These are phyloP conservation scores for Dispira simplex DNA, from an alignment of 192 early-diverging fungal genomes.

Conservation along the genomic window DNA sequence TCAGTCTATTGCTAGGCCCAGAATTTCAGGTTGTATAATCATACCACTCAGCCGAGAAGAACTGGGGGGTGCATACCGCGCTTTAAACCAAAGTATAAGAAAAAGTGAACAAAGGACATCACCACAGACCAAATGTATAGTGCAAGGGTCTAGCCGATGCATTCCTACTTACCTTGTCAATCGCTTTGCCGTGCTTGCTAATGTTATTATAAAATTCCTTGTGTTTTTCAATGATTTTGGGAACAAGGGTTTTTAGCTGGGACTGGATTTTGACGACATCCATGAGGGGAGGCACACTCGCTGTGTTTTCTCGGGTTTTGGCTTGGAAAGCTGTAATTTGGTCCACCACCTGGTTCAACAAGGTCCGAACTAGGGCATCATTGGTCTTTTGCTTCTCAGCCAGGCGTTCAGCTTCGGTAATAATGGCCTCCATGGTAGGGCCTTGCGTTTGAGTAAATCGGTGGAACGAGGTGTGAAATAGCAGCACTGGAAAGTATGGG, in stretches of 20 bases:
- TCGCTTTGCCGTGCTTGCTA: slow-evolving; percentile 50
- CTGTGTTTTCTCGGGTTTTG: slow-evolving; percentile 17
- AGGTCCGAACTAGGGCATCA: slow-evolving; percentile 24
- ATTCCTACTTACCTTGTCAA: slow-evolving; percentile 42
- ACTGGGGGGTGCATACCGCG: not conserved
- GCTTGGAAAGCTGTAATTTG: slow-evolving; percentile 26
- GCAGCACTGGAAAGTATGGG: no score
- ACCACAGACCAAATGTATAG: no score
- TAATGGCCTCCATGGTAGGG: slow-evolving; percentile 40
- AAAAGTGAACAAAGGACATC: no score
- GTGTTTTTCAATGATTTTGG: slow-evolving; percentile 27
- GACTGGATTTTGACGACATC: slow-evolving; percentile 17
- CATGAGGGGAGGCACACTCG: not conserved
- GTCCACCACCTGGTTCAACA: slow-evolving; percentile 28
- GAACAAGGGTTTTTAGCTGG: slow-evolving; percentile 14
- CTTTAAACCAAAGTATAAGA: slow-evolving; percentile 15
- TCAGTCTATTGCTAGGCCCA: no score
- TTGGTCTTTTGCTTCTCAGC: slow-evolving; percentile 39
- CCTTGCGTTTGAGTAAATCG: not conserved
- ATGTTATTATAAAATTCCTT: slow-evolving; percentile 48
- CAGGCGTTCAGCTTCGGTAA: slow-evolving; percentile 48
- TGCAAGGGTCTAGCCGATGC: not conserved
- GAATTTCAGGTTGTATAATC: no score
- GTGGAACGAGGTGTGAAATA: no score
- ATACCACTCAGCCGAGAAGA: no score